phyloP scores from a whole-genome alignment of 1,139 yeast genomes.

The Magnusiomyces tetraspermus region DNA sequence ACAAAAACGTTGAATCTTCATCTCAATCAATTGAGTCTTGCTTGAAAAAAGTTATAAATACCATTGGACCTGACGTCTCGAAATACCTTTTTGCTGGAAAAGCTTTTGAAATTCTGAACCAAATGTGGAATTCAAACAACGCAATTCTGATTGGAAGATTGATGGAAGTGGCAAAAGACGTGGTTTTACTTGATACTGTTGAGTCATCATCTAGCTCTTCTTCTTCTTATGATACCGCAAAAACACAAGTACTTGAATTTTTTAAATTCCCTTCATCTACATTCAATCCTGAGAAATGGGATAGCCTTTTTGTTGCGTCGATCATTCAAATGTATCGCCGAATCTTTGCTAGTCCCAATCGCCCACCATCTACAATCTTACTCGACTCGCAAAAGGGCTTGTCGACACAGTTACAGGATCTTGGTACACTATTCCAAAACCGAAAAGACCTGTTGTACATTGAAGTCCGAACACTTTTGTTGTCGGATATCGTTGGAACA shows the following conservation, averaged over 20 bases:
- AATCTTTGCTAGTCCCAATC: slow-evolving; percentile 11
- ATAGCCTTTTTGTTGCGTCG: slow-evolving; percentile 17
- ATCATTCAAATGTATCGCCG: slow-evolving; percentile 22
- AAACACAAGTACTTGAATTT: slow-evolving; percentile 4
- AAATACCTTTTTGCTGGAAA: slow-evolving; percentile 18
- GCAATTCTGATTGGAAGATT: slow-evolving; percentile 19
- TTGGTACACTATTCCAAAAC: slow-evolving; percentile 16
- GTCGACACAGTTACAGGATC: slow-evolving; percentile 15
- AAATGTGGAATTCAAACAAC: slow-evolving; percentile 13
- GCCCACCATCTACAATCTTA: slow-evolving; percentile 15
- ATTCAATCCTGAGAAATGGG: slow-evolving; percentile 11
- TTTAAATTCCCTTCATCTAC: slow-evolving; percentile 11
- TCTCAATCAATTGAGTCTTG: slow-evolving; percentile 14
- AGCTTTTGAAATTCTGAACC: slow-evolving; percentile 14
- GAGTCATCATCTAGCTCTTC: slow-evolving; percentile 13
- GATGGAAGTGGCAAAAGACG: slow-evolving; percentile 19
- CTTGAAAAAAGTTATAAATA: background rate
- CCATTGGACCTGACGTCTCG: background rate
- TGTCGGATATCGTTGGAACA: slow-evolving; percentile 19
- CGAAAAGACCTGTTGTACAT: slow-evolving; percentile 9
- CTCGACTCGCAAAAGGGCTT: slow-evolving; percentile 6
- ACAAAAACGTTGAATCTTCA: slow-evolving; percentile 6
- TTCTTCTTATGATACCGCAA: background rate
- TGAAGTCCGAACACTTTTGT: slow-evolving; percentile 17
- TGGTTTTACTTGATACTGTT: slow-evolving; percentile 15